A percentile compares a stretch with the other conserved stretches of the same genome.
Conservation (phyloP, 257 asterid genomes). For the Echites panduratus region DNA sequence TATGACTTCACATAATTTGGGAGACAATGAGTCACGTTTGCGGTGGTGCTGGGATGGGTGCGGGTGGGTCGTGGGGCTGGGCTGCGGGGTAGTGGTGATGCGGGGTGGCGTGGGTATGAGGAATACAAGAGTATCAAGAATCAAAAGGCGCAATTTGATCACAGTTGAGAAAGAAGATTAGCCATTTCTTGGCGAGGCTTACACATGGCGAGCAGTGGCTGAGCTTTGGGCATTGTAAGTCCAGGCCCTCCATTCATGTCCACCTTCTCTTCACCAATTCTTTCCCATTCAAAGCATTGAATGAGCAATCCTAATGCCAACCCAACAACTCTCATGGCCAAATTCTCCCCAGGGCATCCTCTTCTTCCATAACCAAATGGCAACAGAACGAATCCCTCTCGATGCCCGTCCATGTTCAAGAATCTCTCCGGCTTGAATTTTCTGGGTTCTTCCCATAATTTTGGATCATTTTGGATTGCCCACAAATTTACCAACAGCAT, state of each 20-base stretch:
- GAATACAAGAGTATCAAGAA: too few relatives aligned
- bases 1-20: too few relatives aligned
- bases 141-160: too few relatives aligned
- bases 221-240: slow-evolving; percentile 14
- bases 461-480: slow-evolving; percentile 27
- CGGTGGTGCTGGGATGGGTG: too few relatives aligned
- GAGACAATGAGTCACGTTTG: too few relatives aligned
- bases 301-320: slow-evolving; percentile 15
- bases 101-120: too few relatives aligned
- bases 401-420: slow-evolving; percentile 6
- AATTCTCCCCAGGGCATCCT: slow-evolving; percentile 22
- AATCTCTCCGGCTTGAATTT: slow-evolving; percentile 33
- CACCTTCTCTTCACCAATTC: slow-evolving; percentile 16
- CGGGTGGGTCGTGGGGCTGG: too few relatives aligned
- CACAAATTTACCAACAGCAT: slow-evolving; percentile 21
- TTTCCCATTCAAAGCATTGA: slow-evolving; percentile 31
- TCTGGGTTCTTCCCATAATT: slow-evolving; percentile 21
- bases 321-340: slow-evolving; percentile 15
- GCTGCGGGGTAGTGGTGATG: too few relatives aligned
- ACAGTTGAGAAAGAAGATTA: slow-evolving; percentile 9
- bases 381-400: slow-evolving; percentile 15
- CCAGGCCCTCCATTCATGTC: slow-evolving; percentile 23
- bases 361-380: slow-evolving; percentile 33
- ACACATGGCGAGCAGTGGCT: slow-evolving; percentile 21
- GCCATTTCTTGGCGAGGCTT: slow-evolving; percentile 13